Evolutionary conservation across 2,329 filamentous ascomycete species (phyloP).

Genomic region (Colletotrichum sp.): DNA sequence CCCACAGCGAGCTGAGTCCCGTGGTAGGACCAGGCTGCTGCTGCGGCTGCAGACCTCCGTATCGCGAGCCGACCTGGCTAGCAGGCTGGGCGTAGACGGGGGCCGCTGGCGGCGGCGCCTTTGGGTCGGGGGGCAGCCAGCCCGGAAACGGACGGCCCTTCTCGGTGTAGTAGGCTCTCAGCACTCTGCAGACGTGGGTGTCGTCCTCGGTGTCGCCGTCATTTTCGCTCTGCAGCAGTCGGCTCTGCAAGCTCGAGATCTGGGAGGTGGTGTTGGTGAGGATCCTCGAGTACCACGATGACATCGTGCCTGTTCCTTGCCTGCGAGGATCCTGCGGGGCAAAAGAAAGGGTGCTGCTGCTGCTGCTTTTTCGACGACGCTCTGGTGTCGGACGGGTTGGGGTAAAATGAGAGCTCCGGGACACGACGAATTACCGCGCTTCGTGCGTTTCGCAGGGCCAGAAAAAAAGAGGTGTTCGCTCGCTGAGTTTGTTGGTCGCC

Average conservation of each 20-base stretch:
- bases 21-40: constrained; percentile 31
- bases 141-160: constrained; percentile 80
- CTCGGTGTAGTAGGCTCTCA: constrained; percentile 91
- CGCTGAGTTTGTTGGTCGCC: not conserved
- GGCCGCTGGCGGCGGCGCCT: constrained; percentile 63
- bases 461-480: not conserved
- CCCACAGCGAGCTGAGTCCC: constrained; percentile 64
- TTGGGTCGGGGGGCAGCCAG: constrained; percentile 93
- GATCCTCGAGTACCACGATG: constrained; percentile 82
- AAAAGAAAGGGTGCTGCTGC: not conserved
- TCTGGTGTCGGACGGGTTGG: constrained; percentile 9
- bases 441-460: not conserved
- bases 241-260: constrained; percentile 69
- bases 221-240: constrained; percentile 69
- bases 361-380: not conserved
- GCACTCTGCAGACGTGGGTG: constrained; percentile 91
- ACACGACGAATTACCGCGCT: not conserved
- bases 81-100: constrained; percentile 54
- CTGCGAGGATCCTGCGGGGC: constrained; percentile 20
- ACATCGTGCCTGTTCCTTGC: constrained; percentile 54
- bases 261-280: constrained; percentile 69
- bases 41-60: constrained; percentile 50
- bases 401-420: not conserved
- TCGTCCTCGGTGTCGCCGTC: constrained; percentile 85
- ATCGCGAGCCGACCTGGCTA: constrained; percentile 55